Conservation (phyloP, 768 basidiomycete species). For the Panellus pusillus region DNA sequence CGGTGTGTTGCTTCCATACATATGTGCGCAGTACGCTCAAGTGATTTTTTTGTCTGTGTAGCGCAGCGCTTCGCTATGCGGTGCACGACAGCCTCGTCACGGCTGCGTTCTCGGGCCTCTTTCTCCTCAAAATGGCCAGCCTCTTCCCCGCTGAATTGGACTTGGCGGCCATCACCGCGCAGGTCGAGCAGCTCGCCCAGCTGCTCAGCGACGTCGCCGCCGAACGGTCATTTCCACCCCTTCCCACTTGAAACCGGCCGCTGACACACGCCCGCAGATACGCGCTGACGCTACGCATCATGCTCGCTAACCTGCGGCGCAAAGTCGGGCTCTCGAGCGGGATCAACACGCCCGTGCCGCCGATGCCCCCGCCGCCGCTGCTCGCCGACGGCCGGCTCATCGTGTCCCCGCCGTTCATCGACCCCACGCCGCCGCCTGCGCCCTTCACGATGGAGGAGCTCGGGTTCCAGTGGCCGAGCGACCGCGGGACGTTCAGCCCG, state of each 20-base stretch:
- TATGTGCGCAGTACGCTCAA: too few species aligned
- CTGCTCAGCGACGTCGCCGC: conserved; percentile 91
- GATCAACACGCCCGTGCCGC: conserved; percentile 46
- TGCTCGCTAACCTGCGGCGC: conserved; percentile 89
- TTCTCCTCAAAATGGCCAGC: conserved; percentile 92
- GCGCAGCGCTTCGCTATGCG: conserved; percentile 87
- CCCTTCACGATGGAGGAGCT: conserved; percentile 87
- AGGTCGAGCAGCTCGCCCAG: conserved; percentile 90
- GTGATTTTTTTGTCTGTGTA: conserved; percentile 28
- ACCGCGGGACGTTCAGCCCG: conserved; percentile 69
- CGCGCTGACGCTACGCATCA: conserved; percentile 86
- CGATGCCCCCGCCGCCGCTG: conserved; percentile 51
- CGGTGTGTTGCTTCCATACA: conserved; percentile 59
- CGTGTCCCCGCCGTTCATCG: conserved; percentile 57
- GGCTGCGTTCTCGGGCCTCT: conserved; percentile 87
- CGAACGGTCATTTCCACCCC: conserved; percentile 57
- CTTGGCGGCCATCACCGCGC: conserved; percentile 68
- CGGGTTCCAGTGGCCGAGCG: conserved; percentile 71
- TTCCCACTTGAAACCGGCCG: background rate
- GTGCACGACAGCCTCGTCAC: conserved; percentile 93
- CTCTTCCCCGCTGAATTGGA: conserved; percentile 88
- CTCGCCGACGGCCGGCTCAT: conserved; percentile 53
- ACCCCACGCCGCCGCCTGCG: conserved; percentile 49
- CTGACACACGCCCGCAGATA: conserved; percentile 56
- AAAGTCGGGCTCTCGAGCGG: conserved; percentile 72